These are phyloP conservation scores for Ogataea kodamae DNA, from an alignment of 805 yeast species.

Conservation along the genomic window DNA sequence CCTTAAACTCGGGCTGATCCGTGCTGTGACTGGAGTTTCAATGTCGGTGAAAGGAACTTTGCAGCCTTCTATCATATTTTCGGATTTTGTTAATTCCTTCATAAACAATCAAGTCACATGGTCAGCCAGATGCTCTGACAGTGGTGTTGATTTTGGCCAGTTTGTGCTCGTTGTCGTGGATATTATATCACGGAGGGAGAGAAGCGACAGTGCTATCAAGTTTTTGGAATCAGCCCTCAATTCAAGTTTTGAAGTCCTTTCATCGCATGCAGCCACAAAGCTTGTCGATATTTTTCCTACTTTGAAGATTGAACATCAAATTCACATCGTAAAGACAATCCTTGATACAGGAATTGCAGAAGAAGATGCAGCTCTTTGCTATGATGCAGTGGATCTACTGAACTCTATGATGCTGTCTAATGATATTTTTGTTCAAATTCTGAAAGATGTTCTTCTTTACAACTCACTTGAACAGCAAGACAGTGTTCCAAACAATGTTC, in stretches of 20 bases:
- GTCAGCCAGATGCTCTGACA: conserved; percentile 40
- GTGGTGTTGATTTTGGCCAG: conserved; percentile 46
- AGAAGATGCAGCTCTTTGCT: conserved; percentile 38
- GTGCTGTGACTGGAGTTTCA: conserved; percentile 40
- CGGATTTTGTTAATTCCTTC: conserved; percentile 44
- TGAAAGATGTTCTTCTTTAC: conserved; percentile 43
- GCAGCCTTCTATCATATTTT: conserved; percentile 46
- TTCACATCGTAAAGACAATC: conserved; percentile 54
- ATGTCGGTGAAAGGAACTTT: conserved; percentile 40
- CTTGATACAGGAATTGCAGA: conserved; percentile 43
- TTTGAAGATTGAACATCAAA: conserved; percentile 55
- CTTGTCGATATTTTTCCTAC: conserved; percentile 52
- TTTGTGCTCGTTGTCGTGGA: conserved; percentile 59
- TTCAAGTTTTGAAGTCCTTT: conserved; percentile 40
- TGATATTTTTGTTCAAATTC: conserved; percentile 53
- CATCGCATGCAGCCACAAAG: conserved; percentile 48
- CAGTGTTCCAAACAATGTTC: conserved; percentile 49
- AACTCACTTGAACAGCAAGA: conserved; percentile 31
- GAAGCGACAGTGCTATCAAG: conserved; percentile 50
- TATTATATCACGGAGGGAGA: conserved; percentile 62
- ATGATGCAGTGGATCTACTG: conserved; percentile 52
- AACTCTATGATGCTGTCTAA: conserved; percentile 54
- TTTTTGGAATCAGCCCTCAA: conserved; percentile 57
- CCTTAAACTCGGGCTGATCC: conserved; percentile 51
- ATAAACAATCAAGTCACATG: conserved; percentile 43